phyloP scores from a whole-genome alignment of 140 eudicot genomes.

The Bidens hawaiensis region DNA sequence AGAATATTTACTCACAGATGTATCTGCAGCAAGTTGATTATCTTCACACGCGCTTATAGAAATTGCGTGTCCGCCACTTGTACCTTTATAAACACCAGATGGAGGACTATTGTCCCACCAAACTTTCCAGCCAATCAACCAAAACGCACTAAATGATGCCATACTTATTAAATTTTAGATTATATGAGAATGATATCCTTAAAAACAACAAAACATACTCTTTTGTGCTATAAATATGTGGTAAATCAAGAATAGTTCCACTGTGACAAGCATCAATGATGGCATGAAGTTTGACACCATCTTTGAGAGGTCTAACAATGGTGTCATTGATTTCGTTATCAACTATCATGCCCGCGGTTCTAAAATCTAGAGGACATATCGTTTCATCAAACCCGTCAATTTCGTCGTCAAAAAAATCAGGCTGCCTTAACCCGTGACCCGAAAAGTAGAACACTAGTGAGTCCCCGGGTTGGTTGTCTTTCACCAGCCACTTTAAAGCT shows the following conservation, averaged over 20 bases:
- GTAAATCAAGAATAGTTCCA: slow-evolving; percentile 74
- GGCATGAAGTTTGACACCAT: slow-evolving; percentile 79
- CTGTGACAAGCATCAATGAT: slow-evolving; percentile 76
- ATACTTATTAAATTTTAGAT: neutral
- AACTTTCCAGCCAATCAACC: slow-evolving; percentile 23
- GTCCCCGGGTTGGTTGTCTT: slow-evolving; percentile 56
- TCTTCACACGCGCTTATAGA: slow-evolving; percentile 79
- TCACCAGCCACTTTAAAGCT: slow-evolving; percentile 65
- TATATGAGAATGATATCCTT: neutral
- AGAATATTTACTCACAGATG: slow-evolving; percentile 41
- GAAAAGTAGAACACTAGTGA: slow-evolving; percentile 79
- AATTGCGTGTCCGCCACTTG: slow-evolving; percentile 69
- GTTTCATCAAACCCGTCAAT: slow-evolving; percentile 77
- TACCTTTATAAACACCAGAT: slow-evolving; percentile 55
- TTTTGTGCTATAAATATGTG: slow-evolving; percentile 32
- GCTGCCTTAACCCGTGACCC: slow-evolving; percentile 73
- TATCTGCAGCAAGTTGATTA: slow-evolving; percentile 70
- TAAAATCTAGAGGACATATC: slow-evolving; percentile 79
- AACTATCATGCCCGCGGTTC: slow-evolving; percentile 54
- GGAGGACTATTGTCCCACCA: slow-evolving; percentile 55
- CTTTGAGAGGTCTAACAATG: no score
- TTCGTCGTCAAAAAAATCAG: slow-evolving; percentile 60
- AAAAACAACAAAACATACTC: slow-evolving; percentile 35
- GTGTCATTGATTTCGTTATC: slow-evolving; percentile 60
- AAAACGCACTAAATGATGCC: neutral